Percentiles rank a stretch among this genome's conserved stretches.
phyloP scores from a whole-genome alignment of 208 protist species.

The Trichomonas gallinae region DNA sequence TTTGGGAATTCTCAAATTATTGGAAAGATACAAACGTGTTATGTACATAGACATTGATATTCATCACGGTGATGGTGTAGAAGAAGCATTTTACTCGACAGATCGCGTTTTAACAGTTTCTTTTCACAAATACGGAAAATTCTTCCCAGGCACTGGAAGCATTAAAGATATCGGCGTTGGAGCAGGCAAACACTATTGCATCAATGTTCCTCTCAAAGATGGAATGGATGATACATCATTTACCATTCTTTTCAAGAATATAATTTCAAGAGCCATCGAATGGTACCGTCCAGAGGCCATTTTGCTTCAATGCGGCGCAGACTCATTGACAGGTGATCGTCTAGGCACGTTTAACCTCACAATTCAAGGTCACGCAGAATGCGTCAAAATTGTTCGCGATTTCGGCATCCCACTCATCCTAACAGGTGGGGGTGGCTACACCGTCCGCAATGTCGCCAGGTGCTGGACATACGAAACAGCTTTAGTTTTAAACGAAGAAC shows the following conservation, averaged over 20 bases:
- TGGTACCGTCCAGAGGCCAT: slow-evolving; percentile 78
- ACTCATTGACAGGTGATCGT: slow-evolving; percentile 86
- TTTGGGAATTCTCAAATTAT: slow-evolving; percentile 87
- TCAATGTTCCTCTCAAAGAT: slow-evolving; percentile 60
- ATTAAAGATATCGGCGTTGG: slow-evolving; percentile 54
- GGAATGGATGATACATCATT: slow-evolving; percentile 63
- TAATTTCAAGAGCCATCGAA: slow-evolving; percentile 70
- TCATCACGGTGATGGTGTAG: slow-evolving; percentile 92
- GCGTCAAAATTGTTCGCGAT: slow-evolving; percentile 47
- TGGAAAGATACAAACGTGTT: slow-evolving; percentile 74
- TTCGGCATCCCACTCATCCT: slow-evolving; percentile 5
- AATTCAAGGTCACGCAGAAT: slow-evolving; percentile 64
- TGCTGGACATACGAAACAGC: slow-evolving; percentile 23
- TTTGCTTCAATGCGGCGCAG: slow-evolving; percentile 95
- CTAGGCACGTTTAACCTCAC: slow-evolving; percentile 85
- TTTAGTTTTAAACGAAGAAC: not conserved
- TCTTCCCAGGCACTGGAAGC: slow-evolving; percentile 65
- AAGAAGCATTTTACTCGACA: slow-evolving; percentile 88
- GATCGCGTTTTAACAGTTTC: slow-evolving; percentile 97
- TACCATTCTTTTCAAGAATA: slow-evolving; percentile 72
- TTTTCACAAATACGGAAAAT: slow-evolving; percentile 88
- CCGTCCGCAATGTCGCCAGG: slow-evolving; percentile 4
- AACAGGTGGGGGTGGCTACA: slow-evolving; percentile 25
- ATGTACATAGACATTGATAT: slow-evolving; percentile 99
- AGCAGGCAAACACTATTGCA: slow-evolving; percentile 59